Base-by-base conservation (phyloP, 179 eudicot genomes). In the Beta corolliflora region DNA sequence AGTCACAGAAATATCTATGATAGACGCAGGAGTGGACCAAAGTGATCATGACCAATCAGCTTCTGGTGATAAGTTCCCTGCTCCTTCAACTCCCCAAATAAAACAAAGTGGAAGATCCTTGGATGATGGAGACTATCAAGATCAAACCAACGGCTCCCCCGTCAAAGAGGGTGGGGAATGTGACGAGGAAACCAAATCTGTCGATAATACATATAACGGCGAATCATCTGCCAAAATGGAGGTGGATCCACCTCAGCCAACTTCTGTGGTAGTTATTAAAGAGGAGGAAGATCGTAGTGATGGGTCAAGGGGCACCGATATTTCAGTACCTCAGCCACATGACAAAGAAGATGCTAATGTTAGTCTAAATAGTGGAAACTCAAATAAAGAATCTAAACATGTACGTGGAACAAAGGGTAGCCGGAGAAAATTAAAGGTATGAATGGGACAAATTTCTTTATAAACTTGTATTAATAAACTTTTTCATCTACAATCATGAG, bases 71-170 rank as follows among this genome's bases (percentile, higher is more conserved):
- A 92, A 92, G 84, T 93, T 86, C 68, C 96, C 93, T 44, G 93
- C 97, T 86, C 94, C 97, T 31, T 89, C 91, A 41, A 93, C 98
- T 73, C 98, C 98, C 56, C 97, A 91, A 77, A 54, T 90, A 79
- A 87, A 93, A 81, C 94, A 92, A 80, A 90, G 90, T 12, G 88
- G 71, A 77, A 87, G 98, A 73, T 86, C 85, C 73, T 56, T 89
- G 79, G 94, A 91, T 76, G 88, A 92, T 52, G 87, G 84, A 36
- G 93, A 92, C 80, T 87, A 80, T 78, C 94, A 85, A 18, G 94
- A 92, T 79, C 96, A 89, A 71, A 80, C 87, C 54, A 87, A 81
- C 61, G 69, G 76, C 71, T 87, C 90, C 58, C 75, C 81, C 14
- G 90, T 87, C 60, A 89, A 87, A 82, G 95, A 88, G 53, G 71